Base-by-base conservation (phyloP, 805 yeast genomes). In the Candida khao-thaluensis region DNA sequence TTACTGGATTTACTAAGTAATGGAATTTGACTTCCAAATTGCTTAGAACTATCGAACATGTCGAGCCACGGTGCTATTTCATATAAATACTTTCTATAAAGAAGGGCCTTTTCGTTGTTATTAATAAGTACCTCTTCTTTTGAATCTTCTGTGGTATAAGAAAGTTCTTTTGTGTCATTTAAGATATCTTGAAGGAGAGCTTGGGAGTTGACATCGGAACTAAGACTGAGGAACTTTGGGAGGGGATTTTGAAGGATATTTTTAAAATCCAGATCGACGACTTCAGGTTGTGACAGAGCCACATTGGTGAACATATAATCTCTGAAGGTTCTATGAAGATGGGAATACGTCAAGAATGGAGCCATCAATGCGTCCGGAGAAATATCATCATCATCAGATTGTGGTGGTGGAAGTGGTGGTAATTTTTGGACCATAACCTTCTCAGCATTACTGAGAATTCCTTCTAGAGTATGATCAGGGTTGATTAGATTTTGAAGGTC, bases 241-340 rank as follows among this genome's bases (percentile, higher is more conserved):
- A 38, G 29, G 4, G 44, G 47, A 15, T 40, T 39, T 29, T 46
- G 35, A 7, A 47, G 30, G 10, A 47, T 40, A 25, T 48, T 44
- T 14, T 38, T 41, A 28, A 43, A 41, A 14, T 46, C 37, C 4
- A 47, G 42, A 5, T 35, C 43, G 11, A 43, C 41, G 16, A 37
- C 41, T 9, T 41, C 44, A 1, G 36, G 28, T 2, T 40, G 35
- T 1, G 41, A 17, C 18, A 37, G 34, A 11, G 49, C 39, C 0
- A 65, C 64, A 40, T 61, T 61, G 17, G 66, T 56, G 45, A 58
- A 60, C 69, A 68, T 67, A 40, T 62, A 62, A 43, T 65, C 71
- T 33, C 69, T 52, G 32, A 69, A 52, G 1, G 68, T 63, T 30
- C 52, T 46, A 30, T 61, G 62, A 5, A 66, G 49, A 16, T 62